A percentile compares a stretch with the other conserved stretches of the same genome.
These are phyloP conservation scores for Lactarius vividus DNA, from an alignment of 768 basidiomycete species.

Conservation along the genomic window DNA sequence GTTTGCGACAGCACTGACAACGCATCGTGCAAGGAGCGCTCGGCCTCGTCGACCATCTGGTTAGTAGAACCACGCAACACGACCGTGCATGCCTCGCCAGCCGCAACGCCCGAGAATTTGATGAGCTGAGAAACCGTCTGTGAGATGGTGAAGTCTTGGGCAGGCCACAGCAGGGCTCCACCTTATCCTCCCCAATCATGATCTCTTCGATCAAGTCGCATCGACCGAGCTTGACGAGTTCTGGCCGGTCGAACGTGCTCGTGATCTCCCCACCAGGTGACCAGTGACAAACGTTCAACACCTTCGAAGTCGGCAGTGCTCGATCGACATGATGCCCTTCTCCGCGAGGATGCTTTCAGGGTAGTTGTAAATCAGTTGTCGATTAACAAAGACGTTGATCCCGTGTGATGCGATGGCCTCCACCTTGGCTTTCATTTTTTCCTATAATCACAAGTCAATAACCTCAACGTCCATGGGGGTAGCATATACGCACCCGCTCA, in stretches of 20 bases:
- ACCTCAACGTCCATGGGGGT: not conserved
- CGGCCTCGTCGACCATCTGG: conserved; percentile 99
- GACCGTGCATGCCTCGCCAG: conserved; percentile 96
- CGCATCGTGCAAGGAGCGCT: conserved; percentile 95
- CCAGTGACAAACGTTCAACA: conserved; percentile 91
- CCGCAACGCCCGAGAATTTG: conserved; percentile 99
- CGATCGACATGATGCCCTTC: conserved; percentile 92
- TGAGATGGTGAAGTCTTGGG: not conserved
- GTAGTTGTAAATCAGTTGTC: conserved; percentile 99
- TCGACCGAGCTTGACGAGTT: conserved; percentile 85
- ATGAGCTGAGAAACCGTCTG: conserved; percentile 67
- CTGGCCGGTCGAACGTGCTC: conserved; percentile 90
- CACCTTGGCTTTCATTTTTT: conserved; percentile 99
- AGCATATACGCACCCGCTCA: conserved; percentile 60
- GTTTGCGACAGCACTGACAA: conserved; percentile 97
- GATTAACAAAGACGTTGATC: conserved; percentile 96
- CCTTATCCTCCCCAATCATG: conserved; percentile 99
- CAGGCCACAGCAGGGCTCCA: conserved; percentile 36
- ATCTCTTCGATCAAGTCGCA: conserved; percentile 98
- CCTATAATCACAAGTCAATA: conserved; percentile 45
- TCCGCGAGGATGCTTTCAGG: conserved; percentile 95
- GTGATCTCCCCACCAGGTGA: conserved; percentile 98
- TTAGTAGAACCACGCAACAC: conserved; percentile 96
- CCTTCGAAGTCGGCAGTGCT: conserved; percentile 99
- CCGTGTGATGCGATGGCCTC: conserved; percentile 92